phyloP scores from a whole-genome alignment of 2,329 filamentous ascomycete species.

The Penicillium rolfsii region DNA sequence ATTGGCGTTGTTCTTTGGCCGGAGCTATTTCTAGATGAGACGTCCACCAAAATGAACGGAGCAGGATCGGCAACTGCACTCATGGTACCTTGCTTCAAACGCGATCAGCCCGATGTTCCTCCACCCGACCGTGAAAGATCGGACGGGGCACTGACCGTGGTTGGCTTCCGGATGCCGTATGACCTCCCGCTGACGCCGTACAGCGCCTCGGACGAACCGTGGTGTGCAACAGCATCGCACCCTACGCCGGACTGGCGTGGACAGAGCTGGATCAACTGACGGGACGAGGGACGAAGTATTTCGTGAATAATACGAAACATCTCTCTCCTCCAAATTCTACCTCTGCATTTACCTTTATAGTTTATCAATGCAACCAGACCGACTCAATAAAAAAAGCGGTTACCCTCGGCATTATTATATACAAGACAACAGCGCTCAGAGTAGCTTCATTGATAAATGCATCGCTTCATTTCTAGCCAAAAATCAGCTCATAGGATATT shows the following conservation, averaged over 20 bases:
- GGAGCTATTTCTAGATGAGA: conserved; percentile 47
- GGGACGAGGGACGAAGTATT: conserved; percentile 8
- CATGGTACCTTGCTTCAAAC: conserved; percentile 72
- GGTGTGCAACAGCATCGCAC: conserved; percentile 70
- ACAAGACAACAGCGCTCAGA: conserved; percentile 12
- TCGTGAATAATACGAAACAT: not conserved
- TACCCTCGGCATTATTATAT: conserved; percentile 12
- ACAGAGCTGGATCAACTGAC: conserved; percentile 61
- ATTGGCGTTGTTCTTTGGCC: conserved; percentile 85
- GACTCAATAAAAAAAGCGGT: conserved; percentile 3
- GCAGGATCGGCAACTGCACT: conserved; percentile 34
- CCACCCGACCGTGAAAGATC: conserved; percentile 9
- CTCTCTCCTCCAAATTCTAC: not conserved
- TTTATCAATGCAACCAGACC: not conserved
- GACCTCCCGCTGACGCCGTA: conserved; percentile 74
- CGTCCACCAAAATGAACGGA: not conserved
- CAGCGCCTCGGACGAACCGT: conserved; percentile 66
- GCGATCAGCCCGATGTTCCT: conserved; percentile 55
- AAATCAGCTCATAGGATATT: conserved; percentile 11
- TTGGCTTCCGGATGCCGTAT: conserved; percentile 83
- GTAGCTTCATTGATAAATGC: conserved; percentile 16
- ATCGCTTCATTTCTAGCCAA: conserved; percentile 20
- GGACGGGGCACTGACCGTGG: conserved; percentile 41
- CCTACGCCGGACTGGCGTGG: conserved; percentile 62
- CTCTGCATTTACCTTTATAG: not conserved